Conservation (phyloP, 768 basidiomycete species). For the Boletus subparvulus region DNA sequence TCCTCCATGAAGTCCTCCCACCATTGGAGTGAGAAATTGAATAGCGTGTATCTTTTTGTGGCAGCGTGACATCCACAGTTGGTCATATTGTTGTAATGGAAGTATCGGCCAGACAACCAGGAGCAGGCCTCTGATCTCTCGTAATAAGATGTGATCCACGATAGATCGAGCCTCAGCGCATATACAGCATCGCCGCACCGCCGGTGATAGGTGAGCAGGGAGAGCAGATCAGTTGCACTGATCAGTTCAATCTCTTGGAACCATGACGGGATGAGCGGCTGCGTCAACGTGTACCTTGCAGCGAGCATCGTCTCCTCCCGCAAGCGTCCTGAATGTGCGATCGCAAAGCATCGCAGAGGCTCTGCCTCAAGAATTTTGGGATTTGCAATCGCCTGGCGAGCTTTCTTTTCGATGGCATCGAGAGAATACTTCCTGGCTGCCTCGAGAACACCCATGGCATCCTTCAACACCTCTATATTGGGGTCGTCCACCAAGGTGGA, state of each 20-base stretch:
- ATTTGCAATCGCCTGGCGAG: background rate
- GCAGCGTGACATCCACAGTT: background rate
- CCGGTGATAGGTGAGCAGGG: constrained; percentile 22
- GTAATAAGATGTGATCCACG: constrained; percentile 15
- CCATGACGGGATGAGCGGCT: constrained; percentile 23
- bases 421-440: constrained; percentile 1
- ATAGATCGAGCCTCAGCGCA: background rate
- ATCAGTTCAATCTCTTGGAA: constrained; percentile 23
- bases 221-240: constrained; percentile 22
- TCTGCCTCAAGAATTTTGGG: background rate
- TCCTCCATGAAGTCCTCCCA: constrained; percentile 18
- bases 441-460: background rate
- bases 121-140: background rate
- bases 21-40: constrained; percentile 5
- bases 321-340: background rate
- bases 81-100: background rate
- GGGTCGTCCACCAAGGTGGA: background rate
- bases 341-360: background rate
- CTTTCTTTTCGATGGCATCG: background rate
- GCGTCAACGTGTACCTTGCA: constrained; percentile 19
- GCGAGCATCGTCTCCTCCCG: background rate
- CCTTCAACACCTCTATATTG: background rate
- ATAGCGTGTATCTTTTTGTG: background rate
- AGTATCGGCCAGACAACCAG: background rate
- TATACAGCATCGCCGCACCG: constrained; percentile 13